Conservation (phyloP, 2,329 filamentous ascomycete species). For the Septoria linicola region DNA sequence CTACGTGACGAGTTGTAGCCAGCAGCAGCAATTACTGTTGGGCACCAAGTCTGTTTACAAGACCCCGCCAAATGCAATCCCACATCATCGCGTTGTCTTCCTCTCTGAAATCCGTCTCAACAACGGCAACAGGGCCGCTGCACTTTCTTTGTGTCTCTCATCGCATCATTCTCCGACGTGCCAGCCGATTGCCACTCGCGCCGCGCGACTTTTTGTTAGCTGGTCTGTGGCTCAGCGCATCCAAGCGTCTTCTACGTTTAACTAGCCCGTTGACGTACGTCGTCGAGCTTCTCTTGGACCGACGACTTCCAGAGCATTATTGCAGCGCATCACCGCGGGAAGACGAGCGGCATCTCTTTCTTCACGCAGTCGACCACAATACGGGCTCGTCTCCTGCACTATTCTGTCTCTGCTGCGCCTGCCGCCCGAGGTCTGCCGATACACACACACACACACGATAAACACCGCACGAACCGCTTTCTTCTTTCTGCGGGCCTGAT, state of each 20-base stretch:
- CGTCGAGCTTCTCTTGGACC: neutral
- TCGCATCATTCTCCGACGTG: neutral
- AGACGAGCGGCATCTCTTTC: too few species aligned
- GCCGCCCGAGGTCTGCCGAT: too few species aligned
- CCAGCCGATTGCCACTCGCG: slow-evolving; percentile 4
- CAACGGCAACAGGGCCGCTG: neutral
- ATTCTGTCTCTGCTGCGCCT: too few species aligned
- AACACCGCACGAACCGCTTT: neutral
- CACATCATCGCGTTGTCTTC: slow-evolving; percentile 1
- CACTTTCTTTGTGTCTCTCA: neutral
- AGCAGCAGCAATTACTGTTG: neutral
- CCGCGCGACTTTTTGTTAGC: slow-evolving; percentile 3
- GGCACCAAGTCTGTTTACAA: slow-evolving; percentile 3
- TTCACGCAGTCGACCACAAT: neutral
- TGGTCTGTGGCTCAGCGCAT: neutral
- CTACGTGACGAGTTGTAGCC: neutral
- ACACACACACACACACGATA: neutral
- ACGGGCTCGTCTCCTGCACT: too few species aligned
- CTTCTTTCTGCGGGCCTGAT: neutral
- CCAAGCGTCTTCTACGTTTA: neutral
- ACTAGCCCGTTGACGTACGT: neutral
- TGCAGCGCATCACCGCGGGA: too few species aligned
- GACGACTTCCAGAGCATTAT: neutral
- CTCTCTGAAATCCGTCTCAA: neutral
- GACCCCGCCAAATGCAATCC: too few species aligned